Conservation (phyloP, 805 yeast genomes). For the Myxozyma mucilagina region DNA sequence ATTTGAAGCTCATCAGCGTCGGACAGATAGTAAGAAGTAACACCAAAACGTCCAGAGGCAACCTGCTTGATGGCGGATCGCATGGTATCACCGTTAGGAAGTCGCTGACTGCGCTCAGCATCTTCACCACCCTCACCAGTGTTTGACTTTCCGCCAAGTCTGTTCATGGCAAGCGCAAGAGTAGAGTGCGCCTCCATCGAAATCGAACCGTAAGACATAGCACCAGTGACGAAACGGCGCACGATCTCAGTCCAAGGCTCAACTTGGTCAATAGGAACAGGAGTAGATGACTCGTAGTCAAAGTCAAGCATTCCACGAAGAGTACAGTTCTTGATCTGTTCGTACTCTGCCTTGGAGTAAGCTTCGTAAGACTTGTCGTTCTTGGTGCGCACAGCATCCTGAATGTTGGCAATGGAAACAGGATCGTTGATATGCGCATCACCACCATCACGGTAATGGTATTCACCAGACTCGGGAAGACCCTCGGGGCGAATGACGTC, state of each 20-base stretch:
- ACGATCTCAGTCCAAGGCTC: conserved; percentile 99
- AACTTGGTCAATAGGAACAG: conserved; percentile 94
- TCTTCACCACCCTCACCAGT: conserved; percentile 99
- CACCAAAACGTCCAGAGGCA: conserved; percentile 98
- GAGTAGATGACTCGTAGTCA: conserved; percentile 67
- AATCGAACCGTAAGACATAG: conserved; percentile 98
- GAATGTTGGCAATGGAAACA: conserved; percentile 88
- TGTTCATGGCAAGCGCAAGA: conserved; percentile 96
- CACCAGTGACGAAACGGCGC: conserved; percentile 97
- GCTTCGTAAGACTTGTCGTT: conserved; percentile 90
- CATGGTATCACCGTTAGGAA: conserved; percentile 93
- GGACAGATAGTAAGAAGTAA: conserved; percentile 87
- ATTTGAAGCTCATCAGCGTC: conserved; percentile 98
- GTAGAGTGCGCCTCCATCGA: conserved; percentile 99
- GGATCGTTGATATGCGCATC: conserved; percentile 95
- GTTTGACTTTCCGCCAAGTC: conserved; percentile 95
- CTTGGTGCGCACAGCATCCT: conserved; percentile 97
- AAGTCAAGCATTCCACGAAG: conserved; percentile 91
- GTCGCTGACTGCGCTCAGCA: conserved; percentile 78
- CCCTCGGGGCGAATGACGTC: conserved; percentile 67
- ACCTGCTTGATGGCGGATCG: conserved; percentile 98
- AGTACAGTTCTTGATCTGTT: conserved; percentile 89
- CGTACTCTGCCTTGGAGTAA: conserved; percentile 85
- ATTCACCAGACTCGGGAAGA: conserved; percentile 93
- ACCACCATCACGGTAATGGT: conserved; percentile 99